Evolutionary conservation across 2,329 filamentous ascomycete species (phyloP), one percentile per base, ranked within the genome.

Genomic region (Trichothecium roseum): DNA sequence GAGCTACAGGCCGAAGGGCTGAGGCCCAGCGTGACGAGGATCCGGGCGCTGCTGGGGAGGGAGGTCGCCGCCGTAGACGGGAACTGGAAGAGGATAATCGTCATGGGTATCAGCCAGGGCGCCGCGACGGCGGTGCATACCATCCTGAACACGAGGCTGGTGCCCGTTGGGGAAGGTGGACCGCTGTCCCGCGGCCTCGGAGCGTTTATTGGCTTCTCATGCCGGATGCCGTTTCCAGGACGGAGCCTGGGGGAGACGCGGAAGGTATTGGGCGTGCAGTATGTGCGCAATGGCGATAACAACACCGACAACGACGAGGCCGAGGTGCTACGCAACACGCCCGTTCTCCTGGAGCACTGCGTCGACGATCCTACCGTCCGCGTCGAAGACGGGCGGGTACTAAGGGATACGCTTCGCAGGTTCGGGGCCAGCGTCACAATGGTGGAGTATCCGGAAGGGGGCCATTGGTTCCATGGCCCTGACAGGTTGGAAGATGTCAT

Each of bases 71-170:
- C 35, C 5, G 42, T 69, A 4, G 52, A 52, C 1, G 62, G 59
- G 1, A 45, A 52, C 9, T 59, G 53, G 45, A 53, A 64, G 14
- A 47, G 47, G 5, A 44, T 70, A 16, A 50, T 69, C 7, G 45
- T 69, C 1, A 60, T 59, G 7, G 65, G 67, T 0, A 65, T 69
- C 35, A 65, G 63, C 36, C 61, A 65, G 51, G 66, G 65, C 16
- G 61, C 52, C 2, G 62, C 64, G 1, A 63, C 63, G 5, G 49
- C 54, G 16, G 47, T 55, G 3, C 57, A 61, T 27, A 48, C 53
- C 3, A 42, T 66, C 2, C 48, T 66, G 26, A 59, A 55, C 30
- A 38, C 64, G 7, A 37, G 45, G 2, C 28, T 55, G 1, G 50
- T 49, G 3, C 28, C 30, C n/a, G n/a, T n/a, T 3, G 40, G 27